These are phyloP conservation scores for Corallochytrium limacisporum DNA, from an alignment of 78 protist genomes.

Conservation along the genomic window DNA sequence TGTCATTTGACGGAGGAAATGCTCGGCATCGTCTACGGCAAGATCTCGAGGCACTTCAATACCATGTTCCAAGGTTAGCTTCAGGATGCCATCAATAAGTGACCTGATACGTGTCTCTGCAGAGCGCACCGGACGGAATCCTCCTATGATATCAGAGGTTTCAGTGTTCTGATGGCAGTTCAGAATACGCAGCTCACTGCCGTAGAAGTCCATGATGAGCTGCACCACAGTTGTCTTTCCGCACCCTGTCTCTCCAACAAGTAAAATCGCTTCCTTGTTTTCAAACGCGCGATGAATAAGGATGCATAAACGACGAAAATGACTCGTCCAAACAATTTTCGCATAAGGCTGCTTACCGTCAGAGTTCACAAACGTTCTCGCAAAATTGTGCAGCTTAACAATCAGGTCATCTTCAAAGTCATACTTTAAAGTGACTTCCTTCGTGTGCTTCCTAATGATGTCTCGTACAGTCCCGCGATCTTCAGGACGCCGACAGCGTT, in stretches of 20 bases:
- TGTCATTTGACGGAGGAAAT: too few relatives aligned
- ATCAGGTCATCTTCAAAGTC: not conserved
- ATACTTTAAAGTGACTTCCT: slow-evolving; percentile 2
- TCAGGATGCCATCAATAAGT: too few relatives aligned
- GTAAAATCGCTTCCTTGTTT: slow-evolving; percentile 81
- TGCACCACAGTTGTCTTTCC: slow-evolving; percentile 94
- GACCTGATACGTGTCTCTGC: too few relatives aligned
- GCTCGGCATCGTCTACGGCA: too few relatives aligned
- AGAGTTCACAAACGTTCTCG: not conserved
- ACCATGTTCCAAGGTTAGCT: too few relatives aligned
- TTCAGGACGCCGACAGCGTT: slow-evolving; percentile 67
- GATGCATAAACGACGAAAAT: slow-evolving; percentile 55
- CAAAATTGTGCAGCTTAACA: not conserved
- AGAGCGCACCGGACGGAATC: too few relatives aligned
- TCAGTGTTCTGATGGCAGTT: slow-evolving; percentile 98
- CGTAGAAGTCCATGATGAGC: slow-evolving; percentile 27
- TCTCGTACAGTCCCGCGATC: slow-evolving; percentile 55
- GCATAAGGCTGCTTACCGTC: not conserved
- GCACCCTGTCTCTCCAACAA: slow-evolving; percentile 96
- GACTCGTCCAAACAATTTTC: slow-evolving; percentile 56
- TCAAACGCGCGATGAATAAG: slow-evolving; percentile 62
- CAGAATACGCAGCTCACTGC: slow-evolving; percentile 52
- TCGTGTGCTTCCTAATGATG: slow-evolving; percentile 45
- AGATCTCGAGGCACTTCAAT: too few relatives aligned
- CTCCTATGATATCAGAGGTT: slow-evolving; percentile 82